A percentile compares a stretch with the other conserved stretches of the same genome.
Evolutionary conservation across 1,139 yeast species (phyloP).

Genomic region (Debaryomycetaceae sp.): DNA sequence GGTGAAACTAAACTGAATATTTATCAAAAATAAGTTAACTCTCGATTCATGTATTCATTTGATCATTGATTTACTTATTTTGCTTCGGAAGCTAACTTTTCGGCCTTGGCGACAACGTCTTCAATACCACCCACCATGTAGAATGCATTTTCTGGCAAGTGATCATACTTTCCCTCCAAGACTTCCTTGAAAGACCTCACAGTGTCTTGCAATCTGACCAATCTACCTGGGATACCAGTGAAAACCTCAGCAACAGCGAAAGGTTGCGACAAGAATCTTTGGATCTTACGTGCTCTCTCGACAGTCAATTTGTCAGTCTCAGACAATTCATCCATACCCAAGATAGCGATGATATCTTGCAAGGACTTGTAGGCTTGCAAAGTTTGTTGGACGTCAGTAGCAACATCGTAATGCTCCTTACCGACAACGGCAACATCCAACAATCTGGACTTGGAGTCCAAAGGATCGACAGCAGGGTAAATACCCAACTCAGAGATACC

Average conservation of each 20-base stretch:
- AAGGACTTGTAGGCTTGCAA: slow-evolving; percentile 99
- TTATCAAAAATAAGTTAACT: slow-evolving; percentile 9
- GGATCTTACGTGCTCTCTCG: slow-evolving; percentile 99
- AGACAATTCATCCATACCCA: slow-evolving; percentile 99
- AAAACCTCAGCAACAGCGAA: slow-evolving; percentile 99
- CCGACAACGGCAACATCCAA: slow-evolving; percentile 97
- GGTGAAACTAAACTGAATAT: slow-evolving; percentile 10
- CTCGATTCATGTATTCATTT: slow-evolving; percentile 11
- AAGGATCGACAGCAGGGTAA: slow-evolving; percentile 99
- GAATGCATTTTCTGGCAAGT: slow-evolving; percentile 99
- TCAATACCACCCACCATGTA: slow-evolving; percentile 99
- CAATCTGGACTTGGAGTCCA: slow-evolving; percentile 98
- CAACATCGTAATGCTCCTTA: slow-evolving; percentile 96
- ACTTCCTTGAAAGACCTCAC: slow-evolving; percentile 93
- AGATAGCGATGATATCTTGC: slow-evolving; percentile 99
- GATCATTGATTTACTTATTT: slow-evolving; percentile 40
- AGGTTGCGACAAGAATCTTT: slow-evolving; percentile 99
- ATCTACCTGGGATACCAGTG: slow-evolving; percentile 99
- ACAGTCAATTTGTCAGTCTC: slow-evolving; percentile 98
- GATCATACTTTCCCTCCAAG: slow-evolving; percentile 97
- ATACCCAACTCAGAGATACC: slow-evolving; percentile 99
- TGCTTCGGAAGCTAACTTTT: slow-evolving; percentile 82
- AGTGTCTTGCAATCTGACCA: slow-evolving; percentile 95
- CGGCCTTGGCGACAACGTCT: slow-evolving; percentile 98
- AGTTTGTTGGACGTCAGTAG: slow-evolving; percentile 94